phyloP scores from a whole-genome alignment of 2,329 filamentous ascomycete species.

The Akanthomyces lecanii region DNA sequence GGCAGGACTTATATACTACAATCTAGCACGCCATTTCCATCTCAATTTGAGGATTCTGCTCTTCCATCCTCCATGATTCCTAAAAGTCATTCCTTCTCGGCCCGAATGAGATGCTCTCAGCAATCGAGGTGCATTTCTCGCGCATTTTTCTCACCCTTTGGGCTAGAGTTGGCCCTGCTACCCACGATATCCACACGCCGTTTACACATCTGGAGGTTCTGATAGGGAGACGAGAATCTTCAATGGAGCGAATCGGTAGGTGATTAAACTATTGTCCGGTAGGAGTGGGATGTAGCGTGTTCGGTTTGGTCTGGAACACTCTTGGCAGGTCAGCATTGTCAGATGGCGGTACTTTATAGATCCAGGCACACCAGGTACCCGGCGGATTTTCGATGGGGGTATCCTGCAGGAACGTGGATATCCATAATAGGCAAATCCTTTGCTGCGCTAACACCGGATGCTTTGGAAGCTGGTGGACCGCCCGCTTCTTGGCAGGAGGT shows the following conservation, averaged over 20 bases:
- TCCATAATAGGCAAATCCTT: not conserved
- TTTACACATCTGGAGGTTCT: not conserved
- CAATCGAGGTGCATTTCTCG: not conserved
- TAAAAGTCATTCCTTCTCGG: not conserved
- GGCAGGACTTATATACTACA: not conserved
- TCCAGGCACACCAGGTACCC: constrained; percentile 3
- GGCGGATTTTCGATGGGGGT: not conserved
- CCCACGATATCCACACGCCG: not conserved
- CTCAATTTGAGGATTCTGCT: not conserved
- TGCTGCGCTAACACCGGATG: not conserved
- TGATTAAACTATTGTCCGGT: not conserved
- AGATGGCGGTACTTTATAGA: not conserved
- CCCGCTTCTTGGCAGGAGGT: not conserved
- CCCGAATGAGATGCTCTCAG: not conserved
- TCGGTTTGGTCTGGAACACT: not conserved
- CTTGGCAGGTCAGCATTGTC: constrained; percentile 1
- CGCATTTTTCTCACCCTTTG: not conserved
- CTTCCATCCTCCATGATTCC: too few relatives aligned
- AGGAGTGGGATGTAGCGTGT: not conserved
- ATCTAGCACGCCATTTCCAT: not conserved
- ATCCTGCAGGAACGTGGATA: not conserved
- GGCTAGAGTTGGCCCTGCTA: not conserved
- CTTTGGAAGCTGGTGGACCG: not conserved
- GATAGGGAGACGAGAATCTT: not conserved
- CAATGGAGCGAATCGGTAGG: not conserved